phyloP scores from a whole-genome alignment of 106 monocot genomes.

The Dendrobium catenatum region DNA sequence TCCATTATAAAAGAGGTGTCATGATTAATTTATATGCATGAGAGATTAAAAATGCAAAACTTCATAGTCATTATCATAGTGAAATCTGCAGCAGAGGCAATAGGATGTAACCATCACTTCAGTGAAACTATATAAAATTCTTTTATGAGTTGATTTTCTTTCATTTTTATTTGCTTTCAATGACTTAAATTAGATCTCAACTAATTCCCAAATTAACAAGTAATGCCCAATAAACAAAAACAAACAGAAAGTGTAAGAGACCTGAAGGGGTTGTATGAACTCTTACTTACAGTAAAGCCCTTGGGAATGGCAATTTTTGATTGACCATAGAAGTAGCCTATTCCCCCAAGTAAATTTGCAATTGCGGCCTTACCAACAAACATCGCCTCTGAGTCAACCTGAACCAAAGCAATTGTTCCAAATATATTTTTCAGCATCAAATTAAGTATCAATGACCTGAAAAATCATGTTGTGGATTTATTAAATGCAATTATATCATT shows the following conservation, averaged over 20 bases:
- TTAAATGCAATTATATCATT: neutral
- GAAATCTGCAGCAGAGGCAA: too few relatives aligned
- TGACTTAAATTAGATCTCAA: too few relatives aligned
- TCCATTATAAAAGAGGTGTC: neutral
- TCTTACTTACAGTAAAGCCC: conserved; percentile 64
- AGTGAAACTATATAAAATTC: too few relatives aligned
- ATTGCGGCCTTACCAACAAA: conserved; percentile 72
- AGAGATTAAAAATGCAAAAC: neutral
- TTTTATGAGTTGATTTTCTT: too few relatives aligned
- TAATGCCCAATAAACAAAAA: neutral
- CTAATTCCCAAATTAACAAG: neutral
- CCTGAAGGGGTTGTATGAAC: neutral
- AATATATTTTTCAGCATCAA: neutral
- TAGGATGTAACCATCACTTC: too few relatives aligned
- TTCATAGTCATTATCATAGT: neutral
- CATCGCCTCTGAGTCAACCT: conserved; percentile 58
- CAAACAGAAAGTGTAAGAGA: neutral
- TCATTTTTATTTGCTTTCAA: too few relatives aligned
- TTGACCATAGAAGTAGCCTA: conserved; percentile 91
- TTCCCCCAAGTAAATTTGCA: conserved; percentile 83
- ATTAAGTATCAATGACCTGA: neutral
- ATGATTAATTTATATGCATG: neutral
- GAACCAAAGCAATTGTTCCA: conserved; percentile 10
- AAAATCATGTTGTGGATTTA: neutral
- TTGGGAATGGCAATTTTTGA: conserved; percentile 87